phyloP scores from a whole-genome alignment of 768 basidiomycete species.

The Lentinula sp. region DNA sequence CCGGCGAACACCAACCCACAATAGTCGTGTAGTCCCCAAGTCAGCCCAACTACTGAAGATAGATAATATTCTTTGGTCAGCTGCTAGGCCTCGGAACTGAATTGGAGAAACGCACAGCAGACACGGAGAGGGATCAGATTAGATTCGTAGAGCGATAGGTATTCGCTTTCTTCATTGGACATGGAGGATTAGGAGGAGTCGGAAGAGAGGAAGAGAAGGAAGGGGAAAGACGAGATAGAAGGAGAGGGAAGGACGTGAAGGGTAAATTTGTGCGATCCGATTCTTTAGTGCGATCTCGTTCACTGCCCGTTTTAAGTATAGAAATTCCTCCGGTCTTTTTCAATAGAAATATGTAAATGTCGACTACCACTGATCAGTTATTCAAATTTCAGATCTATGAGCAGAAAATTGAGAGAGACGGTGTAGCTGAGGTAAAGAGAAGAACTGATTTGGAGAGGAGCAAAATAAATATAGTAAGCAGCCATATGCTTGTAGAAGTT shows the following conservation, averaged over 20 bases:
- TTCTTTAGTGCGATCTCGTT: background rate
- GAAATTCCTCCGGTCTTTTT: background rate
- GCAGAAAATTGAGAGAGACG: background rate
- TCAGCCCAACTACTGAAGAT: slow-evolving; percentile 23
- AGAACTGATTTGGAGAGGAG: background rate
- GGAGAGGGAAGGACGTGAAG: too few relatives aligned
- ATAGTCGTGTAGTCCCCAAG: slow-evolving; percentile 33
- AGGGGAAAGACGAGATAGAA: too few relatives aligned
- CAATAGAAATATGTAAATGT: background rate
- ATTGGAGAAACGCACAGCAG: slow-evolving; percentile 11
- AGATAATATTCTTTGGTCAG: background rate
- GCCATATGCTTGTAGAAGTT: too few relatives aligned
- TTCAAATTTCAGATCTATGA: background rate
- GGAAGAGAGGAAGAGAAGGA: too few relatives aligned
- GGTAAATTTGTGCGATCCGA: too few relatives aligned
- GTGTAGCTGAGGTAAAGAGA: background rate
- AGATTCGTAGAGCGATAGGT: slow-evolving; percentile 9
- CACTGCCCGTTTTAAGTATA: background rate
- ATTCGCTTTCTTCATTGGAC: slow-evolving; percentile 2
- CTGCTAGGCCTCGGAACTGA: background rate
- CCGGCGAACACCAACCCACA: slow-evolving; percentile 12
- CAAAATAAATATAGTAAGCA: background rate
- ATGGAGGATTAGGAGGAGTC: background rate
- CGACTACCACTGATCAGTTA: background rate
- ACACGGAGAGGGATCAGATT: slow-evolving; percentile 14